These are phyloP conservation scores for Vitis cinerea DNA, from an alignment of 164 flowering plant species.

Conservation along the genomic window DNA sequence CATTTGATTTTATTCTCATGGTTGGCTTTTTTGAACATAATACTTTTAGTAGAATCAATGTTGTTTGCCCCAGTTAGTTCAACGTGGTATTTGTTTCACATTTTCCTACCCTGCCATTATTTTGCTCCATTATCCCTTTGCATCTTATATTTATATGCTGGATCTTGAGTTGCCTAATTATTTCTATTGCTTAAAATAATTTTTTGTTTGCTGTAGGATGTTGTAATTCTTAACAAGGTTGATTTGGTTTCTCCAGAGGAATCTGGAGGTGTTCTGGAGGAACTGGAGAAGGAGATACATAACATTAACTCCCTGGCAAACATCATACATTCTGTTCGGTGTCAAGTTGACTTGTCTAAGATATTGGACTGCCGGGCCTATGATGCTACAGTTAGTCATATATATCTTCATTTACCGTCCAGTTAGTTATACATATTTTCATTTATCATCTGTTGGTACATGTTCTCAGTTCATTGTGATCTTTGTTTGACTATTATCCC, in stretches of 20 bases:
- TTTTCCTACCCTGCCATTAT: not conserved
- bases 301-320: conserved; percentile 76
- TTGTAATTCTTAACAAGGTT: conserved; percentile 89
- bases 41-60: not conserved
- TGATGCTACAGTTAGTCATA: conserved; percentile 65
- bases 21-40: conserved; percentile 1
- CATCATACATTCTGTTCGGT: conserved; percentile 63
- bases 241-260: conserved; percentile 74
- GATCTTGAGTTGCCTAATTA: not conserved
- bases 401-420: conserved; percentile 6
- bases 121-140: not conserved
- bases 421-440: not conserved
- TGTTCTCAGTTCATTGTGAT: not conserved
- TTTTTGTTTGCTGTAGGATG: conserved; percentile 57
- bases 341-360: conserved; percentile 83
- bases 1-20: not conserved
- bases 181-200: conserved; percentile 3
- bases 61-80: too few species aligned
- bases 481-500: not conserved
- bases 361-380: conserved; percentile 76
- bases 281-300: conserved; percentile 76
- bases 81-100: too few species aligned
- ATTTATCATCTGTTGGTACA: not conserved
- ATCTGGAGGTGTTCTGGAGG: conserved; percentile 44
- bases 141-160: not conserved